Evolutionary conservation across 2,329 filamentous ascomycete species (phyloP), one percentile per base, ranked within the genome.

Genomic region (Cladosporium sp.): DNA sequence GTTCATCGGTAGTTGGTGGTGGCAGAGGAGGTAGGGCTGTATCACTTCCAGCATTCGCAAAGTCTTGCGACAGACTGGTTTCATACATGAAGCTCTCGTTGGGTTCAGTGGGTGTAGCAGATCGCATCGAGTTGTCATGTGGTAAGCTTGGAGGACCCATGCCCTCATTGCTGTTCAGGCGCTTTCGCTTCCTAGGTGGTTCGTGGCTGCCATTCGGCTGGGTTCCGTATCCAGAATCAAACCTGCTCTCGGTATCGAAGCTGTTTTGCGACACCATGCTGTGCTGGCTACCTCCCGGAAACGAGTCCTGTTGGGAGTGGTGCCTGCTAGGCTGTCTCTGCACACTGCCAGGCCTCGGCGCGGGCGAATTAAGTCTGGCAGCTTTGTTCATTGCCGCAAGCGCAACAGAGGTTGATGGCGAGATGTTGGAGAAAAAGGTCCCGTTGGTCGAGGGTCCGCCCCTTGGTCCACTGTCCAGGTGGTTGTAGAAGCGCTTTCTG

Each of bases 381-480:
- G 78, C 78, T 77, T 97, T 97, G 82, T 90, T 97, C 73, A 99
- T 95, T 58, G 94, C 93, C 61, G 91, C 92, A 57, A 99, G 90
- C 25, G 94, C 94, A 66, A 91, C 93, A 4, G 90, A 94, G 1
- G 94, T 92, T 1, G 91, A 96, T 62, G 86, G 89, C 3, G 93
- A 97, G 62, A 99, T 97, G 69, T 95, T 97, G 70, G 92, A 92
- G 78, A 99, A 97, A 71, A 97, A 97, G 1, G 94, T 97, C 17
- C 91, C 92, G 47, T 89, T 86, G 17, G 79, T 85, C 65, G 62
- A 60, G 4, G 66, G 64, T 12, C 61, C 45, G 8, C 65, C 66
- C 25, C 67, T 70, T 6, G 65, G 61, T 50, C 91, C 83, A 49
- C 60, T 58, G 20, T 81, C 84, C 83, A 48, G 84, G 39, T 64